A percentile compares a stretch with the other conserved stretches of the same genome.
Evolutionary conservation across 768 basidiomycete genomes (phyloP).

Genomic region (Guyanaporus albipodus): DNA sequence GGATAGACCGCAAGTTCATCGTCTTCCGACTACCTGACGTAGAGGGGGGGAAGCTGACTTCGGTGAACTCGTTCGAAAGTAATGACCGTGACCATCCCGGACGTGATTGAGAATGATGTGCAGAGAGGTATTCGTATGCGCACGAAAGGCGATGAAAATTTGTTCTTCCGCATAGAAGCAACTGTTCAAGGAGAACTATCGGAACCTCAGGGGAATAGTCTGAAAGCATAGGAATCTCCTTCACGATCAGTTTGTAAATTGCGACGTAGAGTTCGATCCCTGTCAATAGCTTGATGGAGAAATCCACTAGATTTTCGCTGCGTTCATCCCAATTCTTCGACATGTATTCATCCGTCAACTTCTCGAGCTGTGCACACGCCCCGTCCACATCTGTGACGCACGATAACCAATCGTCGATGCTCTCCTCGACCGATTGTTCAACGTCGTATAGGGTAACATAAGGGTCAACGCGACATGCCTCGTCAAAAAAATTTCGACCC

Average conservation of each 20-base stretch:
- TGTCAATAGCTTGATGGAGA: slow-evolving; percentile 41
- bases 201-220: slow-evolving; percentile 35
- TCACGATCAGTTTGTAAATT: slow-evolving; percentile 25
- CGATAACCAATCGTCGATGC: slow-evolving; percentile 34
- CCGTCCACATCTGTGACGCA: slow-evolving; percentile 1
- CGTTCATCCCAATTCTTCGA: slow-evolving; percentile 26
- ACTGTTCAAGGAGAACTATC: slow-evolving; percentile 11
- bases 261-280: slow-evolving; percentile 35
- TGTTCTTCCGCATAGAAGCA: slow-evolving; percentile 28
- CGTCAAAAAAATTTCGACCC: slow-evolving; percentile 10
- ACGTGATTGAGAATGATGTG: slow-evolving; percentile 22
- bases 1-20: too few species aligned
- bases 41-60: not conserved
- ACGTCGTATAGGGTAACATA: slow-evolving; percentile 32
- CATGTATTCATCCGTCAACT: slow-evolving; percentile 27
- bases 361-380: slow-evolving; percentile 6
- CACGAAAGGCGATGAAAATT: slow-evolving; percentile 26
- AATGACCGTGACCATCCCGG: not conserved
- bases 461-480: slow-evolving; percentile 7
- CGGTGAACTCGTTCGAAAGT: not conserved
- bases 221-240: slow-evolving; percentile 22
- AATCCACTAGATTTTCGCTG: slow-evolving; percentile 32
- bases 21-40: too few species aligned
- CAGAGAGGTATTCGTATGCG: slow-evolving; percentile 31
- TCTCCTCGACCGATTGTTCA: slow-evolving; percentile 30